Conservation (phyloP, 1,284 basidiomycete species). For the Athelia psychrophila region DNA sequence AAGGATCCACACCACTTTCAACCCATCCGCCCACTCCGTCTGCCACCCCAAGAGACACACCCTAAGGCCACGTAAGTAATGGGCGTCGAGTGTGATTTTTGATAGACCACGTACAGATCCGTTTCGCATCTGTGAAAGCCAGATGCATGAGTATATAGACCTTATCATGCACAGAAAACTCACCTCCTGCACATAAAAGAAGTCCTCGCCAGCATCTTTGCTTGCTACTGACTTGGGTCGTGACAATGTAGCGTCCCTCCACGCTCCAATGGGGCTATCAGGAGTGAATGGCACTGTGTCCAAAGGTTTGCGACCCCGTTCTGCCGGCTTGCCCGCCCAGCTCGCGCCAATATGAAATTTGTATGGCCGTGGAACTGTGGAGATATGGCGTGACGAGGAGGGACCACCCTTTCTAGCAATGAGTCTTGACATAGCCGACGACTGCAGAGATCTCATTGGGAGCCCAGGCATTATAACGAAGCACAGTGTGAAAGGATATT, state of each 20-base stretch:
- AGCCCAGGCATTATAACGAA: too few species aligned
- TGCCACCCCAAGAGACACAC: slow-evolving; percentile 71
- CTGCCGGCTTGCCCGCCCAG: slow-evolving; percentile 73
- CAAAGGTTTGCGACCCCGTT: slow-evolving; percentile 30
- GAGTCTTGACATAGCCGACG: neutral
- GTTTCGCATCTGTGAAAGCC: slow-evolving; percentile 59
- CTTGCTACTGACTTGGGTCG: slow-evolving; percentile 42
- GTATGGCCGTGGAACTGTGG: slow-evolving; percentile 42
- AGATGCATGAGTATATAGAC: slow-evolving; percentile 2
- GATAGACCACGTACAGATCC: slow-evolving; percentile 60
- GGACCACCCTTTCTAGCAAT: neutral
- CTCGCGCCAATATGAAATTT: slow-evolving; percentile 72
- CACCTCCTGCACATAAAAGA: slow-evolving; percentile 76
- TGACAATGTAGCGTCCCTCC: slow-evolving; percentile 64
- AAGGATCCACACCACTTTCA: slow-evolving; percentile 81
- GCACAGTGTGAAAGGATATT: too few species aligned
- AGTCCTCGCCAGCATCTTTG: slow-evolving; percentile 70
- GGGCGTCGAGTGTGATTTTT: neutral
- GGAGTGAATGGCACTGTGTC: slow-evolving; percentile 54
- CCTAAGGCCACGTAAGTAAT: slow-evolving; percentile 38
- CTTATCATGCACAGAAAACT: slow-evolving; percentile 20
- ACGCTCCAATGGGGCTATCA: slow-evolving; percentile 64
- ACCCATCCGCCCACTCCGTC: slow-evolving; percentile 74
- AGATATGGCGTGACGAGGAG: neutral
- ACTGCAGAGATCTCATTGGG: too few species aligned